Percentiles rank a stretch among this genome's conserved stretches.
Evolutionary conservation across 352 stramenopile species (phyloP).

Genomic region (Elongisporangium prolatum): DNA sequence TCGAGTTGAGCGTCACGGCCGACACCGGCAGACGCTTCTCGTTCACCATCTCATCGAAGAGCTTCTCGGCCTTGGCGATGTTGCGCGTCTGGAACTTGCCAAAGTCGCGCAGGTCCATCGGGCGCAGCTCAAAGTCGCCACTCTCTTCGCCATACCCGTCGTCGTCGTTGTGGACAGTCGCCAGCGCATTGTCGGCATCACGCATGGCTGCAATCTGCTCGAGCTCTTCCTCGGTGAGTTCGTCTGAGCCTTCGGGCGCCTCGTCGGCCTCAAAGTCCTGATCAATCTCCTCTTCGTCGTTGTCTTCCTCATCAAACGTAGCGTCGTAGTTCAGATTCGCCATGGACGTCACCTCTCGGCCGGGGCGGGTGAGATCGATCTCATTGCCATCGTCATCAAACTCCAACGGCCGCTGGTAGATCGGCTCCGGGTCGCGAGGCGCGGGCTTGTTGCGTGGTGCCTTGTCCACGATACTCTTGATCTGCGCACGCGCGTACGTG

Average conservation of each 20-base stretch:
- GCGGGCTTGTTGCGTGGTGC: slow-evolving; percentile 53
- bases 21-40: slow-evolving; percentile 32
- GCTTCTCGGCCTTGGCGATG: slow-evolving; percentile 56
- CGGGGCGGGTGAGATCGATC: slow-evolving; percentile 65
- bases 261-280: slow-evolving; percentile 38
- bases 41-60: slow-evolving; percentile 58
- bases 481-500: slow-evolving; percentile 73
- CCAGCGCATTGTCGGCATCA: slow-evolving; percentile 22
- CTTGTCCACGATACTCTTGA: slow-evolving; percentile 60
- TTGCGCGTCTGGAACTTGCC: slow-evolving; percentile 64
- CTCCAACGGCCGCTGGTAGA: slow-evolving; percentile 69
- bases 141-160: slow-evolving; percentile 32
- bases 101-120: slow-evolving; percentile 69
- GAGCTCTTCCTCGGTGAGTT: slow-evolving; percentile 30
- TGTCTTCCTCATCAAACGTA: slow-evolving; percentile 47
- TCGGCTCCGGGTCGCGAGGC: slow-evolving; percentile 24
- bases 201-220: slow-evolving; percentile 30
- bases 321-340: slow-evolving; percentile 70
- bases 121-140: slow-evolving; percentile 35
- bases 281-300: slow-evolving; percentile 31
- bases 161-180: slow-evolving; percentile 22
- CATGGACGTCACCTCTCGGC: slow-evolving; percentile 51
- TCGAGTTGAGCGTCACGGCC: slow-evolving; percentile 65
- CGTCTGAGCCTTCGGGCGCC: slow-evolving; percentile 22
- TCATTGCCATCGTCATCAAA: slow-evolving; percentile 71